Base-by-base conservation (phyloP, 208 protist species). In the Phytomonas sp. region DNA sequence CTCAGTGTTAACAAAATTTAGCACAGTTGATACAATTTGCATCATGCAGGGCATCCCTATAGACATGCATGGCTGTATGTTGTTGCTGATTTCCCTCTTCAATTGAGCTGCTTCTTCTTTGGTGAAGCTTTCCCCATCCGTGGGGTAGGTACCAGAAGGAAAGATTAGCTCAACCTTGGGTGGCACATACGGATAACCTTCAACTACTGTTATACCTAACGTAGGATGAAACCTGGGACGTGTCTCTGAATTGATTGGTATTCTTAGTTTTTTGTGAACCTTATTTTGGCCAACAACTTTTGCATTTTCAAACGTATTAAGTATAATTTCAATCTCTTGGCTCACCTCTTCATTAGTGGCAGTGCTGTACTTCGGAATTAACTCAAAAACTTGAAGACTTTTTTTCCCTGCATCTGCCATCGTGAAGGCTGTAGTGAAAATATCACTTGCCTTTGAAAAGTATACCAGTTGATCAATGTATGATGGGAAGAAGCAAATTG, bases 251-350 rank as follows among this genome's bases (percentile, higher is more conserved):
- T 67, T 63, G 37, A 90, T 46, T 4, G 84, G 84, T 37, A 94
- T 68, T 30, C 68, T 63, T 36, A 94, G 66, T 28, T 74, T 84
- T 46, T 72, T 80, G 53, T 89, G 80, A 34, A 75, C 74, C 40
- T 74, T 68, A 23, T 82, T 81, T 17, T 74, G 67, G 29, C 81
- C 80, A 2, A 68, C 68, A 9, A 94, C 77, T 6, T 33, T 62
- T 20, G 88, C 82, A 65, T 83, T 75, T 9, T 91, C 85, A 76
- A 88, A 94, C 30, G 80, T 87, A 43, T 71, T 74, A 33, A 70
- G 68, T 17, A 94, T 73, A 29, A 89, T 75, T 26, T 91, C 82
- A 36, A 94, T 86, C 62, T 94, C 89, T 40, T 89, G 80, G 15
- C 70, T 77, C 11, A 94, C 76, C 65, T 82, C 74, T 56, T 77